Evolutionary conservation across 2,329 filamentous ascomycete genomes (phyloP).

Genomic region (Bipolaris bicolor): DNA sequence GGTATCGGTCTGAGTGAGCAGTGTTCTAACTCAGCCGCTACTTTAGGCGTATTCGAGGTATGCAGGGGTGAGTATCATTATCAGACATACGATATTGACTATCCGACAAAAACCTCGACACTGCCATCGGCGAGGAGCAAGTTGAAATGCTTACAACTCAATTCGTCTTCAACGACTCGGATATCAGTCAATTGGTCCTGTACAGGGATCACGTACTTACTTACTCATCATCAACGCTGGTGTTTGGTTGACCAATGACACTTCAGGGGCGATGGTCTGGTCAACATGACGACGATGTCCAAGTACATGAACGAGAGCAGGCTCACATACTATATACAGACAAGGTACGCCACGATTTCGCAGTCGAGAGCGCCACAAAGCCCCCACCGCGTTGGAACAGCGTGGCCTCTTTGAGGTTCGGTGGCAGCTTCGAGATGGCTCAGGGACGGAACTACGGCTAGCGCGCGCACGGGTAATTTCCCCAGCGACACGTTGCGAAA

Average conservation of each 20-base stretch:
- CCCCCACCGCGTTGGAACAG: conserved; percentile 22
- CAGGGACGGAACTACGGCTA: conserved; percentile 36
- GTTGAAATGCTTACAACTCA: not conserved
- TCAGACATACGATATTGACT: not conserved
- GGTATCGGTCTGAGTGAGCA: not conserved
- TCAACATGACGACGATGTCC: not conserved
- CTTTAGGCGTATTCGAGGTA: not conserved
- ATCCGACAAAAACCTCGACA: not conserved
- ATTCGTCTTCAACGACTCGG: not conserved
- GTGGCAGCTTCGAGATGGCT: conserved; percentile 29
- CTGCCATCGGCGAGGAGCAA: not conserved
- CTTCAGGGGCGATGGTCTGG: not conserved
- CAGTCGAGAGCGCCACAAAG: not conserved
- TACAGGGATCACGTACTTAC: not conserved
- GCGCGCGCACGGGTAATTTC: conserved; percentile 29
- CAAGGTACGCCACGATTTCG: not conserved
- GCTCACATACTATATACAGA: not conserved
- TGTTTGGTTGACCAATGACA: not conserved
- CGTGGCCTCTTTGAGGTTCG: conserved; percentile 29
- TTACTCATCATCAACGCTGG: not conserved
- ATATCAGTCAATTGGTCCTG: not conserved
- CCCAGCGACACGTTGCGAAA: conserved; percentile 43
- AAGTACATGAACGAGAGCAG: not conserved
- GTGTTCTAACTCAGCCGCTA: not conserved
- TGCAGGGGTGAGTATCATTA: not conserved